Evolutionary conservation across 352 stramenopile genomes (phyloP).

Genomic region (Globisporangium canariense): DNA sequence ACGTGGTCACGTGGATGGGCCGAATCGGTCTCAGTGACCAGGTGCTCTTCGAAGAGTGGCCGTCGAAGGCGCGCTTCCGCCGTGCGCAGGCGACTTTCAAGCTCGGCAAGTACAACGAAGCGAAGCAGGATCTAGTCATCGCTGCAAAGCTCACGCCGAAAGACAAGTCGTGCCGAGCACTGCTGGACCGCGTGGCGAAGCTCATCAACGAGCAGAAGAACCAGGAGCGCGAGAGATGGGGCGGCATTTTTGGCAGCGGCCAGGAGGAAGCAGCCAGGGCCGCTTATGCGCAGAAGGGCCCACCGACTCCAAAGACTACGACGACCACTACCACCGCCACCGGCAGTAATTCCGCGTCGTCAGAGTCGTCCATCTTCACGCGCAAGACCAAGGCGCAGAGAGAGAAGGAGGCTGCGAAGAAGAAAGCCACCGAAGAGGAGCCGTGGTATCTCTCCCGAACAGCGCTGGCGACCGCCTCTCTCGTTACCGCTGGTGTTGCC

Average conservation of each 20-base stretch:
- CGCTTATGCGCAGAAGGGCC: constrained; percentile 21
- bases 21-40: constrained; percentile 71
- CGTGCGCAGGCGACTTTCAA: constrained; percentile 75
- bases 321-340: constrained; percentile 19
- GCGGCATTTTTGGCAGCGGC: constrained; percentile 68
- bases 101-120: constrained; percentile 67
- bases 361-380: constrained; percentile 71
- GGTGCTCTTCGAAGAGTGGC: constrained; percentile 84
- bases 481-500: constrained; percentile 68
- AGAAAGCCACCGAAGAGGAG: constrained; percentile 18
- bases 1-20: constrained; percentile 85
- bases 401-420: constrained; percentile 21
- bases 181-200: constrained; percentile 73
- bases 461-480: constrained; percentile 55
- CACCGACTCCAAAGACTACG: constrained; percentile 17
- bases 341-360: constrained; percentile 1
- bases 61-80: constrained; percentile 81
- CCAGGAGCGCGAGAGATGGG: constrained; percentile 79
- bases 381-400: constrained; percentile 52
- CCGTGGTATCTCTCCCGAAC: constrained; percentile 67
- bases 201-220: constrained; percentile 70
- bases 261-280: constrained; percentile 7
- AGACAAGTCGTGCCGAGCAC: constrained; percentile 74
- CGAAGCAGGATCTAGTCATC: constrained; percentile 74
- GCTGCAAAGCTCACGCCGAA: constrained; percentile 77